Conservation (phyloP, 2,329 filamentous ascomycete species). For the Epichloe aotearoae region DNA sequence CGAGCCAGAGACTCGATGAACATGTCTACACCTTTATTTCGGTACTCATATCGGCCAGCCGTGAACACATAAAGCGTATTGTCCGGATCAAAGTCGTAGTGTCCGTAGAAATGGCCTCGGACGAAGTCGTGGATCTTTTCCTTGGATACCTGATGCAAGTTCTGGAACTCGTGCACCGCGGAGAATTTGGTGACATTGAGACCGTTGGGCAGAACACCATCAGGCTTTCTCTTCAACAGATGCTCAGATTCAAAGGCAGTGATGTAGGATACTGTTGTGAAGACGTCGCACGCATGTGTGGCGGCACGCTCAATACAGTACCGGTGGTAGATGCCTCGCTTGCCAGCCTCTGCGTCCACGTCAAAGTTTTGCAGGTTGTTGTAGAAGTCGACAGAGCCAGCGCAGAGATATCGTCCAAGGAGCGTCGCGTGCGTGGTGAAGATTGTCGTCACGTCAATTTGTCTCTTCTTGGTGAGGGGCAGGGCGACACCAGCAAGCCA, state of each 20-base stretch:
- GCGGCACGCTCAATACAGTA: conserved; percentile 96
- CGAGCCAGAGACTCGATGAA: conserved; percentile 95
- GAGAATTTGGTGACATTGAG: conserved; percentile 96
- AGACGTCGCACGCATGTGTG: conserved; percentile 85
- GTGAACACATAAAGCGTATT: conserved; percentile 98
- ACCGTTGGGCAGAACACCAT: conserved; percentile 91
- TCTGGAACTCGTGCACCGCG: conserved; percentile 97
- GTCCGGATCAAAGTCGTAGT: conserved; percentile 92
- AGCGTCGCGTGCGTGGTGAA: conserved; percentile 97
- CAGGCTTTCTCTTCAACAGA: conserved; percentile 90
- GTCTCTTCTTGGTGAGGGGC: conserved; percentile 81
- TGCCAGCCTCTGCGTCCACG: conserved; percentile 90
- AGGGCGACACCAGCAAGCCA: conserved; percentile 93
- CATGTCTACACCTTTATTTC: conserved; percentile 99
- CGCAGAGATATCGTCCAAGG: conserved; percentile 89
- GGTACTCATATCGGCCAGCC: conserved; percentile 89
- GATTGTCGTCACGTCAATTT: conserved; percentile 94
- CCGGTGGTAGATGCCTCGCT: conserved; percentile 94
- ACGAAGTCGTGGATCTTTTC: conserved; percentile 98
- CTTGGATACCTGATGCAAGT: conserved; percentile 90
- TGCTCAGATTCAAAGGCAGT: conserved; percentile 98
- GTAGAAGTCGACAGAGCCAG: conserved; percentile 96
- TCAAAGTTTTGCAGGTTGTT: conserved; percentile 97
- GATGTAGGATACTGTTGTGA: conserved; percentile 97
- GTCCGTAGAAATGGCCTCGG: conserved; percentile 93